These are phyloP conservation scores for Ophiorrhiza pumila DNA, from an alignment of 257 asterid genomes.

Conservation along the genomic window DNA sequence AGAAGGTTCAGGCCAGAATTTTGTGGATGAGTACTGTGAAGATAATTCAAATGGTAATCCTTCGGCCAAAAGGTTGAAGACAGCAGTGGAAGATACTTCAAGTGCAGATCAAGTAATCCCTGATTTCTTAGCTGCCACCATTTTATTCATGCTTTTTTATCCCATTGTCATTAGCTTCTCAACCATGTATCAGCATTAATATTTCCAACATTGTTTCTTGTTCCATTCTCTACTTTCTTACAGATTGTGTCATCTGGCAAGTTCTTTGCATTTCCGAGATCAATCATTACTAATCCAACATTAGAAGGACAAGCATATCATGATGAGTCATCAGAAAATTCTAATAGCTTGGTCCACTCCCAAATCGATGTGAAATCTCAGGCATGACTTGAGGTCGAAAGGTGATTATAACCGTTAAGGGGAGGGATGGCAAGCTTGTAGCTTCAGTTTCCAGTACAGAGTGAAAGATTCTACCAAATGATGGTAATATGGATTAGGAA, in stretches of 20 bases:
- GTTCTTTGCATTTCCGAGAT: background rate
- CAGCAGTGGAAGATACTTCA: slow-evolving; percentile 14
- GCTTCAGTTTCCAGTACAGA: background rate
- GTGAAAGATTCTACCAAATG: background rate
- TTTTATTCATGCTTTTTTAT: background rate
- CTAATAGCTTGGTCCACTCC: background rate
- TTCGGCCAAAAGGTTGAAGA: slow-evolving; percentile 27
- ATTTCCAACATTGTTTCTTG: background rate
- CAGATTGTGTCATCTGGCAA: slow-evolving; percentile 18
- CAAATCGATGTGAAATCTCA: background rate
- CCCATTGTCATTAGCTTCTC: background rate
- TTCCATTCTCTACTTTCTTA: background rate
- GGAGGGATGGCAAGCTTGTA: background rate
- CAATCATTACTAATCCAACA: slow-evolving; percentile 9
- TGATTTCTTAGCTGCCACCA: background rate
- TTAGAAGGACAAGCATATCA: slow-evolving; percentile 5
- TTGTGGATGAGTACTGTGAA: slow-evolving; percentile 21
- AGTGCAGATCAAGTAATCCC: slow-evolving; percentile 23
- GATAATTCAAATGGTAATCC: slow-evolving; percentile 9
- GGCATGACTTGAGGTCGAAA: background rate
- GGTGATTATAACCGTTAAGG: background rate
- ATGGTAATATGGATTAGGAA: background rate
- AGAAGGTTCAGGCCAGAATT: slow-evolving; percentile 45
- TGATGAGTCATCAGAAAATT: slow-evolving; percentile 8
- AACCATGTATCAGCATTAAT: background rate